These are phyloP conservation scores for Penicillium malachiteum DNA, from an alignment of 495 filamentous ascomycete genomes.

Conservation along the genomic window DNA sequence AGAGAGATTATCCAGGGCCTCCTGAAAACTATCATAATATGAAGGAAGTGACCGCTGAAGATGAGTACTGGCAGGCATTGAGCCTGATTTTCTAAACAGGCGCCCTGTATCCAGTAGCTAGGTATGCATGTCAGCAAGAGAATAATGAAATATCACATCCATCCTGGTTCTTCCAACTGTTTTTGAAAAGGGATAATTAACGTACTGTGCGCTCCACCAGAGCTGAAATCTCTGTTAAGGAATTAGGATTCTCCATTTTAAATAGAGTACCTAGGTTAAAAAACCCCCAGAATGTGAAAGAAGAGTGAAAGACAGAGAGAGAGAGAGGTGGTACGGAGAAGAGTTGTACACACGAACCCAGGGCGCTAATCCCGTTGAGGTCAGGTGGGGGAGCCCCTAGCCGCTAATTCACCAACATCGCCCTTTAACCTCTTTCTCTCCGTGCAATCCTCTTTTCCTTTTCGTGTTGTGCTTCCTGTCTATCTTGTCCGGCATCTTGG, in stretches of 20 bases:
- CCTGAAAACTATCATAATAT: conserved; percentile 49
- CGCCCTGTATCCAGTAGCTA: conserved; percentile 52
- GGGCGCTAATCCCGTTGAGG: conserved; percentile 28
- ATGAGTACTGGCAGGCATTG: conserved; percentile 36
- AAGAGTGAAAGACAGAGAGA: conserved; percentile 5
- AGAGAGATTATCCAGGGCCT: conserved; percentile 50
- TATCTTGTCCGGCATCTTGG: conserved; percentile 12
- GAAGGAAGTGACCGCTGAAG: conserved; percentile 42
- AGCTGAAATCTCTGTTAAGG: conserved; percentile 41
- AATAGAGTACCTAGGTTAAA: neutral
- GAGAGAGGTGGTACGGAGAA: conserved; percentile 11
- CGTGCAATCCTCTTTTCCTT: conserved; percentile 17
- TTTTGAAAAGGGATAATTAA: neutral
- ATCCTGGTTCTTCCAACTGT: conserved; percentile 20
- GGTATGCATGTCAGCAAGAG: neutral
- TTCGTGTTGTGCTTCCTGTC: conserved; percentile 15
- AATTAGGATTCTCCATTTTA: conserved; percentile 42
- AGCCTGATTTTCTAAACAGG: conserved; percentile 42
- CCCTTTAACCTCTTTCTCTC: conserved; percentile 21
- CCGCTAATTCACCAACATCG: conserved; percentile 27
- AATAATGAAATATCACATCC: neutral
- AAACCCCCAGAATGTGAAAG: neutral
- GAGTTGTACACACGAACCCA: conserved; percentile 20
- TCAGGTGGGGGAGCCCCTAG: conserved; percentile 28
- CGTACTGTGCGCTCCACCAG: conserved; percentile 49